These are phyloP conservation scores for Populus ilicifolia DNA, from an alignment of 345 rosid species.

Conservation along the genomic window DNA sequence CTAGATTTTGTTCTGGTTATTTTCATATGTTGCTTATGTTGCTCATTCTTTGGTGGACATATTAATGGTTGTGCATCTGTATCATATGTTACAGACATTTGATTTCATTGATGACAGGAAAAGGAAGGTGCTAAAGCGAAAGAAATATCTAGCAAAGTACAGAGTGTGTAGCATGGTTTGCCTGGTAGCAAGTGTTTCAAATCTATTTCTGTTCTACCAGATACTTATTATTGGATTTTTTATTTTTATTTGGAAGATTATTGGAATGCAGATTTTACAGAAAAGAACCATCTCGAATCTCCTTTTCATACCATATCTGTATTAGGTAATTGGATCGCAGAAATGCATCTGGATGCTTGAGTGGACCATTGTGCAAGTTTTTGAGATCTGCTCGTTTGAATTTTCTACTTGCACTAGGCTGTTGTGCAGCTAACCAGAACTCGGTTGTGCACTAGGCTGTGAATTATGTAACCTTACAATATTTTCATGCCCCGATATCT, in stretches of 20 bases:
- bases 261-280: constrained; percentile 22
- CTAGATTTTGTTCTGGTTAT: neutral
- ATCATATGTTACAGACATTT: neutral
- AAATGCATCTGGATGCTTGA: constrained; percentile 20
- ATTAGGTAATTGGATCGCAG: constrained; percentile 13
- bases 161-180: constrained; percentile 38
- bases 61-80: neutral
- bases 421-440: constrained; percentile 21
- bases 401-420: constrained; percentile 13
- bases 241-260: neutral
- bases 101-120: constrained; percentile 33
- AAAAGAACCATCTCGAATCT: neutral
- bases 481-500: constrained; percentile 8
- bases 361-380: constrained; percentile 12
- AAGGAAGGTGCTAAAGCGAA: constrained; percentile 42
- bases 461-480: constrained; percentile 20
- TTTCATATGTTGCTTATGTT: neutral
- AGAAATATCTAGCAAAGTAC: constrained; percentile 45
- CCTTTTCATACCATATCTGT: constrained; percentile 24
- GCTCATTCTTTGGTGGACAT: neutral
- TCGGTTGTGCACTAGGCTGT: constrained; percentile 24
- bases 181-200: constrained; percentile 11
- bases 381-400: constrained; percentile 13
- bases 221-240: neutral
- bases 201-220: neutral